Evolutionary conservation across 2,329 filamentous ascomycete species (phyloP).

Genomic region (Penicillium sp.): DNA sequence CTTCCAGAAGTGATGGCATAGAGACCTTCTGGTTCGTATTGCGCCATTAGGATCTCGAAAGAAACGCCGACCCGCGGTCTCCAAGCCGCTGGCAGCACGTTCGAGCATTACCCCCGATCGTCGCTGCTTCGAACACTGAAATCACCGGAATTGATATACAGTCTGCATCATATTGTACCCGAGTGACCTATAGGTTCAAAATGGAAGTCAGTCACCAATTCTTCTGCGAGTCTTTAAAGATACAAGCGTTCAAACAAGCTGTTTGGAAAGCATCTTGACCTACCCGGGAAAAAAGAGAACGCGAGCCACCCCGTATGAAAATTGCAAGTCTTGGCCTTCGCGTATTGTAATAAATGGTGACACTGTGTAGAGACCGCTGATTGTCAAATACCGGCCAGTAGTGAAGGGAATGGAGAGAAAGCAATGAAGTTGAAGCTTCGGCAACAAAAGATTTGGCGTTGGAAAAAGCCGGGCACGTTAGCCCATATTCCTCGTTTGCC

Average conservation of each 20-base stretch:
- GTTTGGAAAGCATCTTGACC: neutral
- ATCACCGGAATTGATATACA: slow-evolving; percentile 23
- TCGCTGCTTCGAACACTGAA: slow-evolving; percentile 27
- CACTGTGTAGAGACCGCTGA: neutral
- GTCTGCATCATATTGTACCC: slow-evolving; percentile 30
- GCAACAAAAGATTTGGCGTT: slow-evolving; percentile 2
- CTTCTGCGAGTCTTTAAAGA: neutral
- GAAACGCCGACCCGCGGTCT: slow-evolving; percentile 50
- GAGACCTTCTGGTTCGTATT: slow-evolving; percentile 37
- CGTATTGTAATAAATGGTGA: neutral
- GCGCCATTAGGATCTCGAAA: slow-evolving; percentile 41
- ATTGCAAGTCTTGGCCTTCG: neutral
- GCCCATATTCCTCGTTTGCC: slow-evolving; percentile 32
- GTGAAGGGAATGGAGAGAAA: neutral
- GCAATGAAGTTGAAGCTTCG: neutral
- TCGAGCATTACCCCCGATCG: slow-evolving; percentile 51
- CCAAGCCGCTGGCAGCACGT: slow-evolving; percentile 51
- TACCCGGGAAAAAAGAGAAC: neutral
- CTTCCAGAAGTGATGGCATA: slow-evolving; percentile 40
- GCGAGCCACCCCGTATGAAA: no score
- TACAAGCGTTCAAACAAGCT: slow-evolving; percentile 1
- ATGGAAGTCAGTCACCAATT: slow-evolving; percentile 1
- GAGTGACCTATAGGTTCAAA: neutral
- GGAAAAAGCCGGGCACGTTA: slow-evolving; percentile 24
- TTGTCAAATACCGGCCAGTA: neutral